These are phyloP conservation scores for Fragaria vesca DNA, from an alignment of 306 rosid genomes.

Conservation along the genomic window DNA sequence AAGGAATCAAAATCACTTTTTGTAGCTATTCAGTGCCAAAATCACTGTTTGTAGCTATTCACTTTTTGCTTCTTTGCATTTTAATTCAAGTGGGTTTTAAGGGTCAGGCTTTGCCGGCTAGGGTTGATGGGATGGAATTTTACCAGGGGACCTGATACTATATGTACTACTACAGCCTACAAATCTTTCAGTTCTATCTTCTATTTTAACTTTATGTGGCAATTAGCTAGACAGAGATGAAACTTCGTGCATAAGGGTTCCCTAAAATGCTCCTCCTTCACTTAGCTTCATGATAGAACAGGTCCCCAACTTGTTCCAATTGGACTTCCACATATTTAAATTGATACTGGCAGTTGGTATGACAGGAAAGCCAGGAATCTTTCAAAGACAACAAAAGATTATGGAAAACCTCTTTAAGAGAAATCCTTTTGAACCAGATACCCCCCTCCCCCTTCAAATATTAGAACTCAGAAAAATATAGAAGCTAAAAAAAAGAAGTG, in stretches of 20 bases:
- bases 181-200: constrained; percentile 44
- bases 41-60: too few relatives aligned
- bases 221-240: constrained; percentile 43
- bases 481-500: neutral
- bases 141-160: constrained; percentile 73
- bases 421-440: constrained; percentile 47
- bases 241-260: constrained; percentile 47
- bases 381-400: constrained; percentile 50
- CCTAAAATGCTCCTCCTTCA: neutral
- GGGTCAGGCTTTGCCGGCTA: constrained; percentile 23
- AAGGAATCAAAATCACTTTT: neutral
- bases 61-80: neutral
- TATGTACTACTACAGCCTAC: constrained; percentile 15
- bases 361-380: constrained; percentile 56
- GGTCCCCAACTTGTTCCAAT: constrained; percentile 23
- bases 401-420: constrained; percentile 29
- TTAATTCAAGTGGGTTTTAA: constrained; percentile 45
- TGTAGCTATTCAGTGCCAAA: neutral
- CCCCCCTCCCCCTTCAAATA: constrained; percentile 24
- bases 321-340: neutral
- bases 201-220: constrained; percentile 48
- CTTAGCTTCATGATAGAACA: constrained; percentile 10
- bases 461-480: constrained; percentile 32
- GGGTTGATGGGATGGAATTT: constrained; percentile 55
- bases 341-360: constrained; percentile 27